Base-by-base conservation (phyloP, 257 asterid species). In the Echites panduratus region DNA sequence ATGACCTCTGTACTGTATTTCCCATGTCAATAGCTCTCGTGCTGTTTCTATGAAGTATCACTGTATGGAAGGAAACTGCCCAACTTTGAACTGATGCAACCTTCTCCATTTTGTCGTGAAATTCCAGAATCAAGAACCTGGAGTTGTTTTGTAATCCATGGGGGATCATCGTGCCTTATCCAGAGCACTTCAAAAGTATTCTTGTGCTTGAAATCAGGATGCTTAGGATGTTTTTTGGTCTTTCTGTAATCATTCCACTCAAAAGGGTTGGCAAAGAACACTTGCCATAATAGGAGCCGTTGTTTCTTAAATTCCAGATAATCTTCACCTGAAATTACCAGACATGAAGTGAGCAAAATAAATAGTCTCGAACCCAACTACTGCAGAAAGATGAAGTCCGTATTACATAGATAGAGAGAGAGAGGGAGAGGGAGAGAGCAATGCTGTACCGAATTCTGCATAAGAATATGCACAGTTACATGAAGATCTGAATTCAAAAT, bases 231-330 rank as follows among this genome's bases (percentile, higher is more conserved):
- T 64, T 1, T 22, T 84, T 89, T 94, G 73, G 20, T 0, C 59
- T 75, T 75, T 76, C 99, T 79, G 63, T 79, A 70, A 76, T 94
- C 98, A 85, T 82, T 77, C 98, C 99, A 91, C 78, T 94, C 97
- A 19, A 66, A 10, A 20, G 97, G 97, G 82, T 73, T 87, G 74
- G 85, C 79, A 27, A 94, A 91, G 85, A 86, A 91, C 49, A 86
- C 64, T 68, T 91, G 97, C 99, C 99, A 94, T 75, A 91, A 69
- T 75, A 79, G 90, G 45, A 89, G 89, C 54, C 88, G 89, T 53
- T 81, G 70, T 80, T 80, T 82, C 38, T 48, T 74, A 82, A 53
- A 79, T 78, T 81, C 88, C 68, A 5, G 13, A 17, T 66, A 54
- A 66, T 86, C 92, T 77, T 87, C 89, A 52, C 8, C 66, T 65